These are phyloP conservation scores for Chrysoporthe puriensis DNA, from an alignment of 2,329 filamentous ascomycete genomes.

Conservation along the genomic window DNA sequence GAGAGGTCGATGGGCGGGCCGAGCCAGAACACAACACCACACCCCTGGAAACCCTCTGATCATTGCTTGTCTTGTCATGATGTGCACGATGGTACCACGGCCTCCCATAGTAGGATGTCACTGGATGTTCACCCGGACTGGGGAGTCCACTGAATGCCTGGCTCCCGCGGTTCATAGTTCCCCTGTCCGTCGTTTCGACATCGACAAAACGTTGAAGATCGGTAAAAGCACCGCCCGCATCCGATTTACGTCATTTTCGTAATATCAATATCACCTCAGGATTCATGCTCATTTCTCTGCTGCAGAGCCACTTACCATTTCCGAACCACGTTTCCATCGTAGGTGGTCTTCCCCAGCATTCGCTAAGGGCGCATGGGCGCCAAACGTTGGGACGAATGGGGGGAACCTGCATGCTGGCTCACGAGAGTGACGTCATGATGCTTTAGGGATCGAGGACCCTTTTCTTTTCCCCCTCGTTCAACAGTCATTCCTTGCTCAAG, in stretches of 20 bases:
- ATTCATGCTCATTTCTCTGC: not conserved
- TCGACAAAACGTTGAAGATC: not conserved
- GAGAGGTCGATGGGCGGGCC: not conserved
- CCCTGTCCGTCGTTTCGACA: not conserved
- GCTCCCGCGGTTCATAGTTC: slow-evolving; percentile 3
- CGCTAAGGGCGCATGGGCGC: not conserved
- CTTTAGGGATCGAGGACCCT: not conserved
- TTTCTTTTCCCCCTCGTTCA: not conserved
- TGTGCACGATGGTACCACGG: slow-evolving; percentile 11
- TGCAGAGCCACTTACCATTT: too few species aligned
- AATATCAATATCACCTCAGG: slow-evolving; percentile 4
- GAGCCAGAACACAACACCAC: slow-evolving; percentile 9
- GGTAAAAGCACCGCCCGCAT: not conserved
- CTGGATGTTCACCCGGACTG: not conserved
- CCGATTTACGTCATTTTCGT: slow-evolving; percentile 10
- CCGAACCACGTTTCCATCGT: too few species aligned
- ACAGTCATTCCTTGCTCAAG: not conserved
- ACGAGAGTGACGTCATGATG: not conserved
- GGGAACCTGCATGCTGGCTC: slow-evolving; percentile 2
- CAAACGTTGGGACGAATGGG: not conserved
- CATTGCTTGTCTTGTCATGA: slow-evolving; percentile 20
- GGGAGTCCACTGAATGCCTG: slow-evolving; percentile 2
- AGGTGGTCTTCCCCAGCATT: not conserved
- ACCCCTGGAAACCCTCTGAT: slow-evolving; percentile 13
- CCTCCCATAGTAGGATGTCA: not conserved